A percentile compares a stretch with the other conserved stretches of the same genome.
Evolutionary conservation across 179 eudicot species (phyloP).

Genomic region (Camellia oleifera): DNA sequence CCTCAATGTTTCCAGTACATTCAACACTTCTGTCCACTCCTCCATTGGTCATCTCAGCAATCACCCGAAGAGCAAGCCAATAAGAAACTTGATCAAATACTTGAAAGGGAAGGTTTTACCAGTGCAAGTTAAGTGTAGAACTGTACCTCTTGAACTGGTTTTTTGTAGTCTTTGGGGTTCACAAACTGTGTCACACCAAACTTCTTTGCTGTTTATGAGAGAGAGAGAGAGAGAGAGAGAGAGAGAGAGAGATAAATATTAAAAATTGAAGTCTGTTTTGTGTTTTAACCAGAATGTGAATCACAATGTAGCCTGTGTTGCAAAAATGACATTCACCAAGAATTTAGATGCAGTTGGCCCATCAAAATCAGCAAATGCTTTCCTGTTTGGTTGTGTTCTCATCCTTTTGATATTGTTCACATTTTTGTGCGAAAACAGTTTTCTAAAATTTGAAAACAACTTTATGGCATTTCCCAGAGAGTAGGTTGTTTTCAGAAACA

Average conservation of each 20-base stretch:
- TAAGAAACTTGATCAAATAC: background rate
- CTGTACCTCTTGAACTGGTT: slow-evolving; percentile 62
- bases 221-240: background rate
- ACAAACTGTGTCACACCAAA: slow-evolving; percentile 61
- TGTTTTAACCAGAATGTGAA: background rate
- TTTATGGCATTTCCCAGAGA: no score
- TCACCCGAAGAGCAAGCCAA: slow-evolving; percentile 32
- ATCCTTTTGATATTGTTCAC: no score
- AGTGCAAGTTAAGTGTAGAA: background rate
- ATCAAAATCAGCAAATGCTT: no score
- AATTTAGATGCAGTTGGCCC: no score
- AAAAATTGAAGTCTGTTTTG: no score
- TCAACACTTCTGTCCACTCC: slow-evolving; percentile 72
- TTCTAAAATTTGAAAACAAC: no score
- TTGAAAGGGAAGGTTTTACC: background rate
- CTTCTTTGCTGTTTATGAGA: slow-evolving; percentile 29
- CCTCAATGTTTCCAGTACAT: slow-evolving; percentile 66
- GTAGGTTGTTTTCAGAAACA: no score
- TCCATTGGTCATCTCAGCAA: slow-evolving; percentile 73
- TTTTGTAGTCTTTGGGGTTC: slow-evolving; percentile 62
- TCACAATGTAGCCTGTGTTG: background rate
- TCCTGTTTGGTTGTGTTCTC: no score
- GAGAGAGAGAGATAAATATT: no score
- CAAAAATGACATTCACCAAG: no score
- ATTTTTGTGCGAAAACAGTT: no score